Evolutionary conservation across 345 rosid species (phyloP).

Genomic region (Camelina neglecta): DNA sequence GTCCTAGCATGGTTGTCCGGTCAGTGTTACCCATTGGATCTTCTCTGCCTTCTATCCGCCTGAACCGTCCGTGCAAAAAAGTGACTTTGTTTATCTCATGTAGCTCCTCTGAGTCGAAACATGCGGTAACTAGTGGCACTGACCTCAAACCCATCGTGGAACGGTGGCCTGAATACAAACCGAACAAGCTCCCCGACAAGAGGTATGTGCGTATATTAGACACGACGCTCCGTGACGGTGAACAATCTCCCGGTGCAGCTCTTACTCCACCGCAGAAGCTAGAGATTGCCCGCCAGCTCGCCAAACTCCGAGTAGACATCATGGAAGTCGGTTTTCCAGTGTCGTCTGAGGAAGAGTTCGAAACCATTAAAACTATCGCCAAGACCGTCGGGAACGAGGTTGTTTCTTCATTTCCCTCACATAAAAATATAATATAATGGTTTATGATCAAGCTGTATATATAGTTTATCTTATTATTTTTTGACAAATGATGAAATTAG

Average conservation of each 20-base stretch:
- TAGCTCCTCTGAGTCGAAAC: constrained; percentile 35
- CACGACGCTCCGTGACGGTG: constrained; percentile 98
- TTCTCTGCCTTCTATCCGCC: constrained; percentile 3
- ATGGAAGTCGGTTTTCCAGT: constrained; percentile 93
- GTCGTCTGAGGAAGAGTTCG: constrained; percentile 81
- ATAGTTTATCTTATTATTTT: not conserved
- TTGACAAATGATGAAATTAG: not conserved
- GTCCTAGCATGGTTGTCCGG: constrained; percentile 8
- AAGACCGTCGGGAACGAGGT: constrained; percentile 76
- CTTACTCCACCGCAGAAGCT: constrained; percentile 84
- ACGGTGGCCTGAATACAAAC: constrained; percentile 63
- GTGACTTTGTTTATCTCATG: constrained; percentile 22
- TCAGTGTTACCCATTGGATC: constrained; percentile 20
- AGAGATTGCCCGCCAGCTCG: constrained; percentile 76
- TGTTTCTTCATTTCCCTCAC: not conserved
- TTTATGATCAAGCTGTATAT: not conserved
- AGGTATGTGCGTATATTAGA: constrained; percentile 84
- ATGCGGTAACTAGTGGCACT: constrained; percentile 13
- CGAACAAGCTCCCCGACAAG: constrained; percentile 67
- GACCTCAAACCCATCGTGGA: constrained; percentile 24
- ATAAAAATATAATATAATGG: not conserved
- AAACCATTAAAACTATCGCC: constrained; percentile 74
- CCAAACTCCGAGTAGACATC: constrained; percentile 85
- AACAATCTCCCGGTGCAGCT: constrained; percentile 95
- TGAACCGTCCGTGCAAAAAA: constrained; percentile 26